Percentiles rank a stretch among this genome's conserved stretches.
Evolutionary conservation across 2,329 filamentous ascomycete species (phyloP).

Genomic region (Alternaria triticimaculans): DNA sequence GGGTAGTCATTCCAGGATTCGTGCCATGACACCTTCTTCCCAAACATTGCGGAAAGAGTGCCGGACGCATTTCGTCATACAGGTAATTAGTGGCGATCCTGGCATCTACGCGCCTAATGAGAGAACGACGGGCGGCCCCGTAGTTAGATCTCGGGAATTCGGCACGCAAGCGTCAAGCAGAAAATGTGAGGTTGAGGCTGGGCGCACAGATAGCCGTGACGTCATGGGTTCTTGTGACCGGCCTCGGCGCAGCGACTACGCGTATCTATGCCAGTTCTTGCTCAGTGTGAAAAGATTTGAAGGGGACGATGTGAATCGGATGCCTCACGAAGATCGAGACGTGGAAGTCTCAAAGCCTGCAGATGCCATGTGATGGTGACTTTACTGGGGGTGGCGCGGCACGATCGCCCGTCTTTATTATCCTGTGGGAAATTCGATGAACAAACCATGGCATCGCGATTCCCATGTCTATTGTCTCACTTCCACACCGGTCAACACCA

Average conservation of each 20-base stretch:
- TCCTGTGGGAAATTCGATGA: background rate
- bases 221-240: background rate
- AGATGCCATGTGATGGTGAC: background rate
- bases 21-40: background rate
- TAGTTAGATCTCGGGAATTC: slow-evolving; percentile 3
- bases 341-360: background rate
- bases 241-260: background rate
- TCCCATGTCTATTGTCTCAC: background rate
- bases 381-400: background rate
- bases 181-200: background rate
- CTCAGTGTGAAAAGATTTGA: background rate
- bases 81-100: background rate
- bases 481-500: background rate
- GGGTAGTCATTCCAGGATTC: slow-evolving; percentile 1
- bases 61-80: slow-evolving; percentile 14
- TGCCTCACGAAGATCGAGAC: background rate
- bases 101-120: slow-evolving; percentile 1
- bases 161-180: slow-evolving; percentile 1
- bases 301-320: background rate
- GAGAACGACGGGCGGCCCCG: background rate
- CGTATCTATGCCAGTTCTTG: background rate
- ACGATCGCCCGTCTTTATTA: background rate
- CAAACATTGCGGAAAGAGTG: background rate
- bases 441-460: background rate
- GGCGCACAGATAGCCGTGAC: slow-evolving; percentile 1